Evolutionary conservation across 108 stramenopile genomes (phyloP).

Genomic region (Fistulifera pelliculosa): DNA sequence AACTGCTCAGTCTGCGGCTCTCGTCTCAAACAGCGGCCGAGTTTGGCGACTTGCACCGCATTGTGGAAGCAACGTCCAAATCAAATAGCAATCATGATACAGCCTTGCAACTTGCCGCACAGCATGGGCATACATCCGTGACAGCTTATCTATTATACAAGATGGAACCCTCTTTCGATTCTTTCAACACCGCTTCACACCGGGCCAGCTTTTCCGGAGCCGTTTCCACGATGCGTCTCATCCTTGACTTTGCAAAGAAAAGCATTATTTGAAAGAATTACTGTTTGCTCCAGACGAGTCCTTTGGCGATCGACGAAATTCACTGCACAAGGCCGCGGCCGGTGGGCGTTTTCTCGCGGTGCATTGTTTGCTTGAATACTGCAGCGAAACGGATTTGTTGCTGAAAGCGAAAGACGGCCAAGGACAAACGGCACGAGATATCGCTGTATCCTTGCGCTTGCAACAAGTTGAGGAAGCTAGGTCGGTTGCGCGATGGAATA

Average conservation of each 20-base stretch:
- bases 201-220: constrained; percentile 78
- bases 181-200: constrained; percentile 62
- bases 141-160: constrained; percentile 39
- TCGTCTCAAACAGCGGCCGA: constrained; percentile 82
- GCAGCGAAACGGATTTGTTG: constrained; percentile 12
- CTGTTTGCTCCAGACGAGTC: constrained; percentile 54
- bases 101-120: constrained; percentile 67
- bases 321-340: constrained; percentile 77
- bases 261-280: constrained; percentile 14
- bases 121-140: constrained; percentile 66
- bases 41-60: constrained; percentile 54
- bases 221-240: constrained; percentile 54
- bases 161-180: background rate
- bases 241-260: constrained; percentile 22
- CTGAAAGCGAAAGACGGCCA: constrained; percentile 22
- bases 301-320: constrained; percentile 67
- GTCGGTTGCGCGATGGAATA: constrained; percentile 68
- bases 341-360: constrained; percentile 76
- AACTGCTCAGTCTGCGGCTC: constrained; percentile 39
- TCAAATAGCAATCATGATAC: constrained; percentile 12
- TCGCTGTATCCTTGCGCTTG: constrained; percentile 22
- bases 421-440: constrained; percentile 34
- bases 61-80: constrained; percentile 21
- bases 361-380: constrained; percentile 49
- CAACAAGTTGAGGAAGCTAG: constrained; percentile 33